A percentile compares a stretch with the other conserved stretches of the same genome.
phyloP scores from a whole-genome alignment of 2,329 filamentous ascomycete genomes.

The Trichoderma endophyticum region DNA sequence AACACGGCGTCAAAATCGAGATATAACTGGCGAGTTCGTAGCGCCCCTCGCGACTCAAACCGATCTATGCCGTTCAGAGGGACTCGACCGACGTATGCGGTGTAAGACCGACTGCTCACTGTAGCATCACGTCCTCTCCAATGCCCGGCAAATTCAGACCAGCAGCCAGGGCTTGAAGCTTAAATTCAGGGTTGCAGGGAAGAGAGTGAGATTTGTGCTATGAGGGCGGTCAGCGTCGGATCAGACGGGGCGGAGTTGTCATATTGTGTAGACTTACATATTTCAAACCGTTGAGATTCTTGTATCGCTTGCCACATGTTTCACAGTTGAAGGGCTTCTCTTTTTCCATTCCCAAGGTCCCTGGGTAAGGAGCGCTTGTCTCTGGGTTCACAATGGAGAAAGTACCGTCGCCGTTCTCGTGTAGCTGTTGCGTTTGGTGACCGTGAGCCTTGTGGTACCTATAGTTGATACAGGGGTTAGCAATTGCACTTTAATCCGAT shows the following conservation, averaged over 20 bases:
- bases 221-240: conserved; percentile 30
- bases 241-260: conserved; percentile 14
- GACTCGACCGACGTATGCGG: neutral
- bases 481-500: neutral
- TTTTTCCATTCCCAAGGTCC: conserved; percentile 98
- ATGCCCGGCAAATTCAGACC: conserved; percentile 44
- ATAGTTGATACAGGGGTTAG: conserved; percentile 27
- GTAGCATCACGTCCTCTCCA: conserved; percentile 44
- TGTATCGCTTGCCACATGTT: conserved; percentile 95
- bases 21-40: neutral
- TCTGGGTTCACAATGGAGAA: conserved; percentile 98
- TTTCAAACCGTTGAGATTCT: conserved; percentile 98
- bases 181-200: conserved; percentile 80
- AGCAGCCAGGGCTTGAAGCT: conserved; percentile 44
- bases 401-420: conserved; percentile 94
- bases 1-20: neutral
- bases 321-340: conserved; percentile 99
- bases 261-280: conserved; percentile 58
- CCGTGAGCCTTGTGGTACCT: conserved; percentile 76
- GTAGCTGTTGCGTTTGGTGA: conserved; percentile 92
- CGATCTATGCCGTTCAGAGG: neutral
- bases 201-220: conserved; percentile 78
- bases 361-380: conserved; percentile 89
- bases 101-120: conserved; percentile 24
- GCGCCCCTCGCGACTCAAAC: neutral